These are phyloP conservation scores for Barnettozyma wickerhamii DNA, from an alignment of 805 yeast species.

Conservation along the genomic window DNA sequence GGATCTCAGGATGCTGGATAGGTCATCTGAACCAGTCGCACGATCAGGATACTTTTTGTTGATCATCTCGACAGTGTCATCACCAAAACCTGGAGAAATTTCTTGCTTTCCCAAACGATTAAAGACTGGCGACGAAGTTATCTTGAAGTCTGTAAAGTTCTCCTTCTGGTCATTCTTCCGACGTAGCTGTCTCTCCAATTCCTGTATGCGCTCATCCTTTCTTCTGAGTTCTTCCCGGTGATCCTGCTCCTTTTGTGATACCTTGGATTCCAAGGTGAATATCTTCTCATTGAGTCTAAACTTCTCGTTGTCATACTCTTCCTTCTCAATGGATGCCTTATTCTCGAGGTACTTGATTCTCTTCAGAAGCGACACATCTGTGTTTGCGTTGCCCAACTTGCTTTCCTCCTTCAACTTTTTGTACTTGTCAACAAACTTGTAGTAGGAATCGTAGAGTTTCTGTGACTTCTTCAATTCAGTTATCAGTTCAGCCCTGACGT, in stretches of 20 bases:
- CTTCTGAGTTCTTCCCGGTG: constrained; percentile 22
- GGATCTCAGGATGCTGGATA: neutral
- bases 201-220: constrained; percentile 26
- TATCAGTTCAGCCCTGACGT: constrained; percentile 28
- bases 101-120: no score
- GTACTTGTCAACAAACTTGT: constrained; percentile 28
- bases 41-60: constrained; percentile 6
- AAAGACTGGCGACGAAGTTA: no score
- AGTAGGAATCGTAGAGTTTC: constrained; percentile 32
- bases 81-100: constrained; percentile 4
- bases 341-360: constrained; percentile 24
- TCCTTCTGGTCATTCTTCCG: neutral
- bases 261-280: constrained; percentile 21
- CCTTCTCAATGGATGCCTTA: constrained; percentile 21
- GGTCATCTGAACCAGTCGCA: neutral
- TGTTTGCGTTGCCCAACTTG: constrained; percentile 12
- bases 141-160: neutral
- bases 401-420: constrained; percentile 22
- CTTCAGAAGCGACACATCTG: constrained; percentile 12
- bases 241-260: constrained; percentile 22
- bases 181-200: constrained; percentile 23
- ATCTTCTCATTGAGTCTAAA: constrained; percentile 26
- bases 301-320: constrained; percentile 26
- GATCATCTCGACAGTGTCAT: constrained; percentile 7
- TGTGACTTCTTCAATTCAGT: constrained; percentile 31